Base-by-base conservation (phyloP, 768 basidiomycete genomes). In the Gloeopeniophorella convolvens region DNA sequence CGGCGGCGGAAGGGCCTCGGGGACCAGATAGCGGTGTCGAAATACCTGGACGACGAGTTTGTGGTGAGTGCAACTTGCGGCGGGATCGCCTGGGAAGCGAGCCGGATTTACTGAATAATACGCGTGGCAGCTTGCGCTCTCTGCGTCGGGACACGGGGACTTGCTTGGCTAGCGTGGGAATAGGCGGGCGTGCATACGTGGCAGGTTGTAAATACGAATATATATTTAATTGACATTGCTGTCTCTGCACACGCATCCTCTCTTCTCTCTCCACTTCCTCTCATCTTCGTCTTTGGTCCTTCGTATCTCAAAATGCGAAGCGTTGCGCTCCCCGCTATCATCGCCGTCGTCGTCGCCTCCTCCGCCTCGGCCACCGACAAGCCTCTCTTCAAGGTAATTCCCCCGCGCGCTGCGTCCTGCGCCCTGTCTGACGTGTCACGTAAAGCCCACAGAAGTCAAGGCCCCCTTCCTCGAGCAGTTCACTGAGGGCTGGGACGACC, bases 401-500 rank as follows among this genome's bases (percentile, higher is more conserved):
- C 28, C 5, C 9, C 21, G 8, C 11, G 21, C 33, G 12, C n/a
- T 28, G 33, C 30, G 20, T 20, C 30, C 21, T 48, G 18, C 24
- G 33, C 26, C 40, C 32, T 21, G 16, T 28, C 15, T 54, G 30
- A 51, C 54, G 39, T 55, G 39, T 55, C 43, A 44, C 44, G 31
- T 51, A 27, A 56, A 95, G 92, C 70, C 82, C 43, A 86, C 92
- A 43, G 66, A 72, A 47, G 72, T 96, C 70, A 83, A 83, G 62
- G 92, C 86, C 5, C 83, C 89, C 34, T 98, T 98, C 74, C 62
- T 99, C 58, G 96, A 99, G 68, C 96, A 99, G 68, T 99, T 98
- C 77, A 88, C 84, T 15, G 82, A 84, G 42, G 85, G 89, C 70
- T 95, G 92, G 85, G 63, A 83, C 11, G 76, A 85, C 56, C 87